These are phyloP conservation scores for Byssoonygena ceratinophila DNA, from an alignment of 2,329 filamentous ascomycete species.

Conservation along the genomic window DNA sequence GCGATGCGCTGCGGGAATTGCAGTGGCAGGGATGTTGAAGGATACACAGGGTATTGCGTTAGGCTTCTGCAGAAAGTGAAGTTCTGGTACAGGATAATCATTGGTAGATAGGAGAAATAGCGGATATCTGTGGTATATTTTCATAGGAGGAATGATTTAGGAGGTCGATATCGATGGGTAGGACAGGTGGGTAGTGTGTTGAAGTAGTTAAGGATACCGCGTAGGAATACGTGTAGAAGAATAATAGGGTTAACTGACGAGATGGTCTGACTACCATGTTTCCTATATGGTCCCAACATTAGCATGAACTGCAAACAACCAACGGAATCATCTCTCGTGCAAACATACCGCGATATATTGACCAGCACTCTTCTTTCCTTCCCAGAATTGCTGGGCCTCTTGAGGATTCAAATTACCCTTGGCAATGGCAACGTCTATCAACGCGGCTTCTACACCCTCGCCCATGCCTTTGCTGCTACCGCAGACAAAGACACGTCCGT, in stretches of 20 bases:
- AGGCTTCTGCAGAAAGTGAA: neutral
- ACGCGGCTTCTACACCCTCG: constrained; percentile 79
- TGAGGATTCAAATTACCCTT: constrained; percentile 78
- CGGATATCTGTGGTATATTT: no score
- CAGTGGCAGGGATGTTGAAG: neutral
- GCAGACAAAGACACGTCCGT: constrained; percentile 92
- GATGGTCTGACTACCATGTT: constrained; percentile 1
- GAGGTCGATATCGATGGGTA: neutral
- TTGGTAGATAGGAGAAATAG: no score
- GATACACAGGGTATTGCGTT: neutral
- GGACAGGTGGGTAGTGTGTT: no score
- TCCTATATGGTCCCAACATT: neutral
- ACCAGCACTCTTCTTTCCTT: constrained; percentile 77
- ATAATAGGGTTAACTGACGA: neutral
- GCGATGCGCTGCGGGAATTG: neutral
- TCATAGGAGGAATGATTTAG: neutral
- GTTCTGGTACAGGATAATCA: neutral
- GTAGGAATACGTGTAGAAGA: neutral
- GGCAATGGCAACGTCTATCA: constrained; percentile 82
- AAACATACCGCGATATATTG: constrained; percentile 74
- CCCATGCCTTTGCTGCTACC: constrained; percentile 95
- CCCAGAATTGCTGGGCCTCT: constrained; percentile 81
- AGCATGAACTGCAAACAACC: neutral
- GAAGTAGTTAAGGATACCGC: neutral
- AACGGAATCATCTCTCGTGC: neutral